Base-by-base conservation (phyloP, 2,329 filamentous ascomycete species). In the Colletotrichum salicis region DNA sequence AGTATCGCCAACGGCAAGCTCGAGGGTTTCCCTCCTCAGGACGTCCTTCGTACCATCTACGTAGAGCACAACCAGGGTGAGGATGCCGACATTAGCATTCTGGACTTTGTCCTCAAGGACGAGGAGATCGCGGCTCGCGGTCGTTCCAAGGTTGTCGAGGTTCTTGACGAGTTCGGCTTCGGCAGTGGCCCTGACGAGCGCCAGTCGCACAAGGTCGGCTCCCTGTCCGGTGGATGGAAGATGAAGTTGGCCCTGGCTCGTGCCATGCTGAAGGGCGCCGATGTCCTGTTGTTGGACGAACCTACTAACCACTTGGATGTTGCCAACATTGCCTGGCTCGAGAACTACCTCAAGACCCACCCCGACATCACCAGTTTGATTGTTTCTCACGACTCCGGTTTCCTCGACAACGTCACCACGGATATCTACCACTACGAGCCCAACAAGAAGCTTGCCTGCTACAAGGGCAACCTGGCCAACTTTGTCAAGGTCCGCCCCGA, bases 31-130 rank as follows among this genome's bases (percentile, higher is more conserved):
- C 96, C 96, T 48, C 87, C 94, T 19, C 95, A 96, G 80, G 95
- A 98, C 75, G 92, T 95, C 71, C 91, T 99, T 78, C 93, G 94
- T 77, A 98, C 96, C 12, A 98, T 96, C 84, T 99, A 98, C 79
- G 96, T 99, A 55, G 96, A 99, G 86, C 96, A 99, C 87, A 98
- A 98, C 85, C 96, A 99, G 84, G 96, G 96, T 67, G 96, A 98
- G 82, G 96, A 98, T 83, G 96, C 96, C 45, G 95, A 98, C 74
- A 93, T 98, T 73, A 98, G 92, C 84, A 98, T 99, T 78, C 87
- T 98, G 22, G 93, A 98, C 70, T 99, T 97, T 80, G 93, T 97
- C 75, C 87, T 91, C 74, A 97, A 97, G 83, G 96, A 98, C 78
- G 94, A 95, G 3, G 91, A 93, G 71, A 94, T 98, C 75, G 92